A percentile compares a stretch with the other conserved stretches of the same genome.
Evolutionary conservation across 805 yeast species (phyloP).

Genomic region (Saturnispora mendoncae): DNA sequence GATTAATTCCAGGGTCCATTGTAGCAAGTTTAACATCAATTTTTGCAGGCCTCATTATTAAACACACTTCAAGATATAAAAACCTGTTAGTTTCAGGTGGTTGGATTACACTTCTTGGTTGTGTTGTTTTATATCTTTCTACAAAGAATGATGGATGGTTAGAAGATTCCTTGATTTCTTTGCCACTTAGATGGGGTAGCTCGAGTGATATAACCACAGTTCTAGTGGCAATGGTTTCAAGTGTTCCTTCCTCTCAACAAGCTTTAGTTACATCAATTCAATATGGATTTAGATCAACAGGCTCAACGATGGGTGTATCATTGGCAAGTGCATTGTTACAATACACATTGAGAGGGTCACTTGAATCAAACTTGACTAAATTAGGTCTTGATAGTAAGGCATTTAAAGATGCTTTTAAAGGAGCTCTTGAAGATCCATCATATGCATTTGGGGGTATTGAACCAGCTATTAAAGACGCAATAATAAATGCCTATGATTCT

Average conservation of each 20-base stretch:
- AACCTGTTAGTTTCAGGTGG: conserved; percentile 30
- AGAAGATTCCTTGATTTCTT: conserved; percentile 36
- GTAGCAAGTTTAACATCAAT: conserved; percentile 64
- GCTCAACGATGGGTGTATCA: conserved; percentile 47
- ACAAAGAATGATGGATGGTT: conserved; percentile 17
- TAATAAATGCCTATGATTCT: conserved; percentile 39
- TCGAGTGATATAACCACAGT: conserved; percentile 64
- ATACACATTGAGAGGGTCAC: conserved; percentile 15
- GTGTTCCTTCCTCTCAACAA: conserved; percentile 60
- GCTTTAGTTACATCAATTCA: conserved; percentile 87
- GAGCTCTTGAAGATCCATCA: conserved; percentile 18
- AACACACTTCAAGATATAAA: conserved; percentile 56
- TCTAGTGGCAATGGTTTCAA: conserved; percentile 63
- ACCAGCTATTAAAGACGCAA: conserved; percentile 29
- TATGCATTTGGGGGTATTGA: conserved; percentile 24
- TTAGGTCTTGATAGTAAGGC: conserved; percentile 11
- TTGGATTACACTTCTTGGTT: conserved; percentile 43
- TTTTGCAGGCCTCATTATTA: conserved; percentile 59
- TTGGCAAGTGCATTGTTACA: conserved; percentile 41
- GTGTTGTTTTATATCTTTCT: conserved; percentile 26
- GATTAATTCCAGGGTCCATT: conserved; percentile 49
- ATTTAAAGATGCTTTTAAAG: conserved; percentile 10
- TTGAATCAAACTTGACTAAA: conserved; percentile 13
- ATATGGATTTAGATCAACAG: conserved; percentile 56
- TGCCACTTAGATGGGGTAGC: conserved; percentile 56